Conservation (phyloP, 2,329 filamentous ascomycete species). For the Camptophora hylomeconis region DNA sequence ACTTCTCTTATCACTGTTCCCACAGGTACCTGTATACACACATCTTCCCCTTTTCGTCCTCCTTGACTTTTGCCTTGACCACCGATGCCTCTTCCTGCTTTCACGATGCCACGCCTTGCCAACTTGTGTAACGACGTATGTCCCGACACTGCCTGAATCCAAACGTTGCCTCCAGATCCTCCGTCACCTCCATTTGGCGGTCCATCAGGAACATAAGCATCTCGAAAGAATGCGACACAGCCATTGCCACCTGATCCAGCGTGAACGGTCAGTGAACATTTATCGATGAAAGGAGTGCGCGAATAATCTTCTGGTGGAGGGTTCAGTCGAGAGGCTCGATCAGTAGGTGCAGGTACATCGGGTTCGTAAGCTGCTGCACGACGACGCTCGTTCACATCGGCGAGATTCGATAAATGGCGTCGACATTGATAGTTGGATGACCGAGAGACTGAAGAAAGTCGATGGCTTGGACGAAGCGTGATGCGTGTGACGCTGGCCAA, state of each 20-base stretch:
- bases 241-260: constrained; percentile 78
- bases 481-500: constrained; percentile 9
- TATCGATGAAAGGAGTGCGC: constrained; percentile 72
- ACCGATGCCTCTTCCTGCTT: constrained; percentile 31
- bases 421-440: constrained; percentile 4
- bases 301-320: constrained; percentile 76
- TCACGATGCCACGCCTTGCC: constrained; percentile 54
- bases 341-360: constrained; percentile 11
- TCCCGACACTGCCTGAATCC: constrained; percentile 82
- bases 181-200: constrained; percentile 93
- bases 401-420: constrained; percentile 2
- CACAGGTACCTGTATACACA: constrained; percentile 80
- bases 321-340: constrained; percentile 46
- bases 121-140: constrained; percentile 92
- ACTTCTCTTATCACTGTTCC: constrained; percentile 84
- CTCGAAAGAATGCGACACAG: constrained; percentile 85
- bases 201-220: constrained; percentile 78
- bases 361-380: constrained; percentile 7
- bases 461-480: constrained; percentile 9
- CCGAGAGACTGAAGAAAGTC: constrained; percentile 8
- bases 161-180: constrained; percentile 79
- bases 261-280: constrained; percentile 62
- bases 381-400: constrained; percentile 13
- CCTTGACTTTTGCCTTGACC: constrained; percentile 35
- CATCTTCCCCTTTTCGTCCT: constrained; percentile 72